Base-by-base conservation (phyloP, 495 filamentous ascomycete species). In the Extremus antarcticus region DNA sequence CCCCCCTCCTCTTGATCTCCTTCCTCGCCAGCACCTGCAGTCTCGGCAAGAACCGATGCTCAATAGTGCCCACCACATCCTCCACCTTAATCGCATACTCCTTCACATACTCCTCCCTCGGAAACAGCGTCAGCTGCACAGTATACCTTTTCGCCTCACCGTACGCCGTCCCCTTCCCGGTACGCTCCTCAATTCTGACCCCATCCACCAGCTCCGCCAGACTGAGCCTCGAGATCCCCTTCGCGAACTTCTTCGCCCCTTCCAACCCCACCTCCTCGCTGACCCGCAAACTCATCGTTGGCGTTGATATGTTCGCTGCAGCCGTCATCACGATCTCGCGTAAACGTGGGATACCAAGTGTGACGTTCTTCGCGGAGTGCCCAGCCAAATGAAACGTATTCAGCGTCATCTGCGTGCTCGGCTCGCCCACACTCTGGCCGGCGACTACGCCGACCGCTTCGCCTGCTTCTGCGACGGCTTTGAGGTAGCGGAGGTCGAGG, bases 341-440 rank as follows among this genome's bases (percentile, higher is more conserved):
- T 22, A 99, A 78, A 68, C 92, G 87, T 47, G 92, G 92, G 66
- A 99, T 96, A 86, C 92, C 92, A 21, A 97, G 79, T 2, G 92
- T 99, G 63, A 99, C 92, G 77, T 99, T 99, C 78, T 95, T 96
- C 19, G 94, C 84, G 21, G 90, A 86, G 76, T 97, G 94, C 67
- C 92, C 92, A 64, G 92, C 92, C 78, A 99, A 88, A 79, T 99
- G 92, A 82, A 98, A 98, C 23, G 92, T 98, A 67, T 98, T 98
- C 50, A 98, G 72, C n/a, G 92, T 99, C 94, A 99, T 97, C 69
- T 99, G 92, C 13, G 92, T 99, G 16, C 89, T 95, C 9, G 94
- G 92, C 68, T 97, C 94, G 63, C 92, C 92, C 47, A 99, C 82
- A 35, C 90, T 95, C 72, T 99, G 92, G 40, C 90, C 90, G 46